Conservation (phyloP, 371 early-diverging fungal genomes). For the Chytridiales sp. region DNA sequence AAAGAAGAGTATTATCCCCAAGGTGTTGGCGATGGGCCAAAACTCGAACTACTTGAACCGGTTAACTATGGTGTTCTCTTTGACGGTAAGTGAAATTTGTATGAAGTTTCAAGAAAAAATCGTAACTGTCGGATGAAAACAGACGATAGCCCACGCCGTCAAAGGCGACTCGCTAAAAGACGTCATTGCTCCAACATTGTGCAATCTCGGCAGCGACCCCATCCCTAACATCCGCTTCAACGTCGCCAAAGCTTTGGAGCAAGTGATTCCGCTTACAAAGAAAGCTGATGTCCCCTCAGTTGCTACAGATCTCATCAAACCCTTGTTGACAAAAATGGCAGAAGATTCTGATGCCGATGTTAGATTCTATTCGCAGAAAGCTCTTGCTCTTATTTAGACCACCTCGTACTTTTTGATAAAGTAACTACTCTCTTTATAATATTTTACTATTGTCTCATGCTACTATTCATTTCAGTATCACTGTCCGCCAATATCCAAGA, state of each 20-base stretch:
- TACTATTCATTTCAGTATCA: too few species aligned
- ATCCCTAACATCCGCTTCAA: slow-evolving; percentile 98
- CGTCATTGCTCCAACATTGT: slow-evolving; percentile 84
- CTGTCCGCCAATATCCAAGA: too few species aligned
- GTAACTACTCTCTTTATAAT: too few species aligned
- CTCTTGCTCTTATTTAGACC: too few species aligned
- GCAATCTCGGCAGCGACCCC: slow-evolving; percentile 80
- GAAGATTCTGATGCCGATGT: slow-evolving; percentile 91
- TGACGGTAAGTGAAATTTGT: slow-evolving; percentile 65
- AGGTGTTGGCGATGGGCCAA: slow-evolving; percentile 83
- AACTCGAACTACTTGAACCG: slow-evolving; percentile 91
- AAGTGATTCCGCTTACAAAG: slow-evolving; percentile 73
- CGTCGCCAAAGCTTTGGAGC: slow-evolving; percentile 90
- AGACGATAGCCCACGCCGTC: slow-evolving; percentile 87
- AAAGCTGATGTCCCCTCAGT: slow-evolving; percentile 49
- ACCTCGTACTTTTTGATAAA: too few species aligned
- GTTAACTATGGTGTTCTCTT: slow-evolving; percentile 93
- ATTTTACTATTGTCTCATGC: too few species aligned
- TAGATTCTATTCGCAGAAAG: slow-evolving; percentile 81
- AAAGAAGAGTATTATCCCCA: slow-evolving; percentile 84
- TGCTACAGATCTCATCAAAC: slow-evolving; percentile 69
- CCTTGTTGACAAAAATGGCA: slow-evolving; percentile 75
- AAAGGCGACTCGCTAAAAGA: slow-evolving; percentile 83
- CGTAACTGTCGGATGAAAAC: slow-evolving; percentile 4
- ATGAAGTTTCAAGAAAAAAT: too few species aligned